phyloP scores from a whole-genome alignment of 768 basidiomycete species.

The Termitomyces sp. region DNA sequence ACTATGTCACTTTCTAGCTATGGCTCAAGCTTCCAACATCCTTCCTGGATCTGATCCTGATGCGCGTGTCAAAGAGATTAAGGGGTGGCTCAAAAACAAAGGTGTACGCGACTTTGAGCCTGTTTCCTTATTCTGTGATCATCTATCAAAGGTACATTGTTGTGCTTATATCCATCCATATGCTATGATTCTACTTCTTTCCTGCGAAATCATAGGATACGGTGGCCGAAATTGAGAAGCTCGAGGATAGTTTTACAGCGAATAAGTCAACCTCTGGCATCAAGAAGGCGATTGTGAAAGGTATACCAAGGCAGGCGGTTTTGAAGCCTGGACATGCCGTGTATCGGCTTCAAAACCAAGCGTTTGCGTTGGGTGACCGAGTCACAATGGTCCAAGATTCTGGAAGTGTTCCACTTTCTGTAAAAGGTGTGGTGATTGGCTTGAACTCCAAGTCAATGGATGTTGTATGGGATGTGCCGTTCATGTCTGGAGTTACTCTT shows the following conservation, averaged over 20 bases:
- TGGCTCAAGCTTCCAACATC: slow-evolving; percentile 62
- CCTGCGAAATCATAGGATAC: slow-evolving; percentile 46
- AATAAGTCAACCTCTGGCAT: slow-evolving; percentile 58
- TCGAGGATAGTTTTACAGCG: slow-evolving; percentile 63
- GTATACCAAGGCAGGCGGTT: slow-evolving; percentile 88
- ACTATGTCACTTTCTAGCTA: slow-evolving; percentile 44
- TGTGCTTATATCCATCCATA: neutral
- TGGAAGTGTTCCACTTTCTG: slow-evolving; percentile 83
- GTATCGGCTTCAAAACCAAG: slow-evolving; percentile 86
- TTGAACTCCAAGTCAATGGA: slow-evolving; percentile 86
- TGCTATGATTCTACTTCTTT: neutral
- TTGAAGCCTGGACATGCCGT: slow-evolving; percentile 89
- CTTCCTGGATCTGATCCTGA: slow-evolving; percentile 56
- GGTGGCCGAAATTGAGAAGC: slow-evolving; percentile 69
- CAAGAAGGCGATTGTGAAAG: slow-evolving; percentile 91
- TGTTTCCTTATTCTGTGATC: slow-evolving; percentile 88
- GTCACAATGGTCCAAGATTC: slow-evolving; percentile 96
- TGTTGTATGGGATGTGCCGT: slow-evolving; percentile 92
- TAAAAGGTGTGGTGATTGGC: slow-evolving; percentile 92
- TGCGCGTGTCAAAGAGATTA: slow-evolving; percentile 66
- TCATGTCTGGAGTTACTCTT: slow-evolving; percentile 88
- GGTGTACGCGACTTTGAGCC: slow-evolving; percentile 90
- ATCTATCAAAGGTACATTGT: slow-evolving; percentile 69
- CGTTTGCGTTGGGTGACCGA: slow-evolving; percentile 84
- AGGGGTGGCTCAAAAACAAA: slow-evolving; percentile 79